These are phyloP conservation scores for Chaetomium olivaceum DNA, from an alignment of 2,329 filamentous ascomycete species.

Conservation along the genomic window DNA sequence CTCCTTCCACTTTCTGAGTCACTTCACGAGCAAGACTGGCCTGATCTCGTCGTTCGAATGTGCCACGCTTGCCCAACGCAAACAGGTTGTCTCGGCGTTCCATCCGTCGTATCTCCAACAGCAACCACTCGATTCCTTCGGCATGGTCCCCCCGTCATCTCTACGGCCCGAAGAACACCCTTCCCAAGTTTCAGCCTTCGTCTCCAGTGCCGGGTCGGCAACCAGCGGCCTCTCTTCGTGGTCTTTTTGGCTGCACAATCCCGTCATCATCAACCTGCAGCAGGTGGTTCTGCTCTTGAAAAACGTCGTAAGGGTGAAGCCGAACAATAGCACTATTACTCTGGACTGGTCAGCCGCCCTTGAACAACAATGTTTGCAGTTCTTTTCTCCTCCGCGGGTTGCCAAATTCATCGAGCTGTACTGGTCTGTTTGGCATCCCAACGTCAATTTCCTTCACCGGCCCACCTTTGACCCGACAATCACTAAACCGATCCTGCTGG, in stretches of 20 bases:
- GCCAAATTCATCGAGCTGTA: constrained; percentile 39
- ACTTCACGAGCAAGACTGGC: constrained; percentile 42
- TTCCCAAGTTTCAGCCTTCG: not conserved
- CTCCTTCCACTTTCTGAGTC: constrained; percentile 37
- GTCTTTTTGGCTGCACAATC: constrained; percentile 36
- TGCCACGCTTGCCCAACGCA: constrained; percentile 38
- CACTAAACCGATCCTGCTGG: constrained; percentile 37
- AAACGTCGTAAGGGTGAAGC: constrained; percentile 39
- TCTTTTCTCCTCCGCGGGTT: constrained; percentile 36
- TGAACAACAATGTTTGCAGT: constrained; percentile 35
- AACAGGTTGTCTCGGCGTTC: constrained; percentile 32
- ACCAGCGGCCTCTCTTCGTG: constrained; percentile 14
- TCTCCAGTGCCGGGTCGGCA: not conserved
- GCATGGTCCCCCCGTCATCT: constrained; percentile 9
- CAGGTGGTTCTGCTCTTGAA: constrained; percentile 40
- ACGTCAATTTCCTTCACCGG: constrained; percentile 40
- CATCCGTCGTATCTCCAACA: constrained; percentile 25
- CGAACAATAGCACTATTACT: constrained; percentile 40
- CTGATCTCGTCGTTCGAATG: constrained; percentile 42
- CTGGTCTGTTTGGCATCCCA: constrained; percentile 43
- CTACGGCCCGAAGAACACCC: not conserved
- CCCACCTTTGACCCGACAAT: constrained; percentile 39
- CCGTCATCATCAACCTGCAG: constrained; percentile 40
- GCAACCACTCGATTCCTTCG: constrained; percentile 16
- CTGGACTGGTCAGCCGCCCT: constrained; percentile 39